Evolutionary conservation across 2,329 filamentous ascomycete genomes (phyloP).

Genomic region (Cryphonectria carpinicola): DNA sequence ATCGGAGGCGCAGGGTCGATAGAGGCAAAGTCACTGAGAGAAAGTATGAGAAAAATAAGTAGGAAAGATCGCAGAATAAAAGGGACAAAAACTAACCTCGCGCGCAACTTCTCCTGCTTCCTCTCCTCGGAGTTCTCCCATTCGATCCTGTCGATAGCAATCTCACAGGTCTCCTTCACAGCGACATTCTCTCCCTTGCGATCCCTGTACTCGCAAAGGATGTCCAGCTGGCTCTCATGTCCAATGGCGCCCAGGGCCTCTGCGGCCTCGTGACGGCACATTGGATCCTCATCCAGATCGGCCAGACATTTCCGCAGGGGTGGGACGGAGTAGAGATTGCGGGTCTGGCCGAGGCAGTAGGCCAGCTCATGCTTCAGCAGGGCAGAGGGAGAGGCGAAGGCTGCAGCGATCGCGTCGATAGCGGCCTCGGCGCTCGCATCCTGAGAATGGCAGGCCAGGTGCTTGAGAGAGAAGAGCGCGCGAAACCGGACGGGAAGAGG

Average conservation of each 20-base stretch:
- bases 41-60: conserved; percentile 34
- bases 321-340: conserved; percentile 73
- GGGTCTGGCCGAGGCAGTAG: conserved; percentile 93
- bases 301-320: conserved; percentile 75
- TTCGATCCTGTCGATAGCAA: conserved; percentile 89
- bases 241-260: conserved; percentile 91
- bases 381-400: conserved; percentile 81
- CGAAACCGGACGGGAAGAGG: conserved; percentile 90
- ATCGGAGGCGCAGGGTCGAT: conserved; percentile 93
- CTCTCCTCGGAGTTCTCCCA: conserved; percentile 83
- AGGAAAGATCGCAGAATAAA: background rate
- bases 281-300: conserved; percentile 82
- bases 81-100: conserved; percentile 63
- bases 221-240: conserved; percentile 70
- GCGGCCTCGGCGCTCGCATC: conserved; percentile 64
- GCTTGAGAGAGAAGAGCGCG: conserved; percentile 96
- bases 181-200: conserved; percentile 75
- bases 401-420: conserved; percentile 84
- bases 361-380: conserved; percentile 95
- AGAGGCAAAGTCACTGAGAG: conserved; percentile 83
- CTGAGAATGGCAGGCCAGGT: conserved; percentile 73
- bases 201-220: conserved; percentile 76
- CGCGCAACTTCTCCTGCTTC: conserved; percentile 75
- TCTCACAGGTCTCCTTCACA: conserved; percentile 94
- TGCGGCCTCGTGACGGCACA: conserved; percentile 96